Conservation (phyloP, 208 protist genomes). For the Leptomonas seymouri region DNA sequence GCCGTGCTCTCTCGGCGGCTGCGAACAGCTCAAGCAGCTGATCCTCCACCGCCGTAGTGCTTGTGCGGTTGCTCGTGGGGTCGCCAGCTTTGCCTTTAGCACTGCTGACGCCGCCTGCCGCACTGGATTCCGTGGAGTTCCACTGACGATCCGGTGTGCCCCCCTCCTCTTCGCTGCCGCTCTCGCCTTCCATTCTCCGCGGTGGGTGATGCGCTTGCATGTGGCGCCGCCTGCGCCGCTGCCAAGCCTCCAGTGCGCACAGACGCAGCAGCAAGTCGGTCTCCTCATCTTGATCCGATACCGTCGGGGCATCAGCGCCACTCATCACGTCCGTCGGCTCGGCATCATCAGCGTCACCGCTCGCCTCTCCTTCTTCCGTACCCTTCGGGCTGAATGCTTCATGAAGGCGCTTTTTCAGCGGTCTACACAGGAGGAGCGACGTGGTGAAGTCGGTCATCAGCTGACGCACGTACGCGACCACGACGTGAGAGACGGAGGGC, state of each 20-base stretch:
- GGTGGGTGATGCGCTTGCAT: not conserved
- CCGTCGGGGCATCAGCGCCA: too few relatives aligned
- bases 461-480: constrained; percentile 51
- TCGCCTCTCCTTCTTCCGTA: not conserved
- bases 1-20: not conserved
- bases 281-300: constrained; percentile 32
- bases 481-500: constrained; percentile 28
- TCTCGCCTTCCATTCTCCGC: not conserved
- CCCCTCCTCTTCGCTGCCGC: not conserved
- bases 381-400: not conserved
- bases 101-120: not conserved
- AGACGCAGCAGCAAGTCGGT: constrained; percentile 27
- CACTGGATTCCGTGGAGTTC: not conserved
- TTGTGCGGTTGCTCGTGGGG: not conserved
- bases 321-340: too few relatives aligned
- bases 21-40: constrained; percentile 47
- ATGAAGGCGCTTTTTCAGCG: not conserved
- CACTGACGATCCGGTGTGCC: constrained; percentile 2
- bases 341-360: too few relatives aligned
- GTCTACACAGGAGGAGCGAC: constrained; percentile 44
- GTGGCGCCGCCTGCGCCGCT: not conserved
- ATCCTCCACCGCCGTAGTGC: constrained; percentile 18
- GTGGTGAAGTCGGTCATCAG: constrained; percentile 51
- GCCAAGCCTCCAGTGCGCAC: constrained; percentile 12
- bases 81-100: not conserved